These are phyloP conservation scores for Zygosaccharomyces rouxii DNA, from an alignment of 805 yeast species.

Conservation along the genomic window DNA sequence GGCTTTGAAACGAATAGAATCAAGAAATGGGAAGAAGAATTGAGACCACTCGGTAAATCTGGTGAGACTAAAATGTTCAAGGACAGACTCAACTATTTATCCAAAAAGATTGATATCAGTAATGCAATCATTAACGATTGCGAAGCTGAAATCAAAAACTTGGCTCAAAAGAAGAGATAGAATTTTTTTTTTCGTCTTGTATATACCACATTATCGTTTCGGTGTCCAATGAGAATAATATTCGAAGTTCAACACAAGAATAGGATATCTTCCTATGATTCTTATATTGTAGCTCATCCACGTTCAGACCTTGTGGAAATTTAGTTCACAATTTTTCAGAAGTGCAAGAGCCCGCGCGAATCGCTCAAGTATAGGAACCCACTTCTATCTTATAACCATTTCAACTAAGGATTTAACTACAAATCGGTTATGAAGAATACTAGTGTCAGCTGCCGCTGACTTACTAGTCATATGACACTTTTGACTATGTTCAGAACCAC, in stretches of 20 bases:
- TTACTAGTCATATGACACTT: neutral
- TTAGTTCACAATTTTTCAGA: neutral
- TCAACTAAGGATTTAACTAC: neutral
- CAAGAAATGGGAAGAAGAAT: conserved; percentile 63
- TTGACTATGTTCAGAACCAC: neutral
- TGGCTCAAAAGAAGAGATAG: conserved; percentile 22
- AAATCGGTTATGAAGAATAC: neutral
- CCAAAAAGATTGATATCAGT: conserved; percentile 59
- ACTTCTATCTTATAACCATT: neutral
- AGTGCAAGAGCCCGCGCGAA: neutral
- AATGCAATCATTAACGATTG: conserved; percentile 47
- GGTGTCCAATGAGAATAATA: neutral
- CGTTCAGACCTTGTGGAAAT: neutral
- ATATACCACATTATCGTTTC: neutral
- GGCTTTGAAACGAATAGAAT: conserved; percentile 60
- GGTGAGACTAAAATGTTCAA: conserved; percentile 51
- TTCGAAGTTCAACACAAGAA: neutral
- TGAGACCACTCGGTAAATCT: conserved; percentile 51
- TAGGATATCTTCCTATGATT: neutral
- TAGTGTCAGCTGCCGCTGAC: neutral
- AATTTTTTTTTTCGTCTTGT: neutral
- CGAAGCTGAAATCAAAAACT: conserved; percentile 42
- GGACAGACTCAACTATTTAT: conserved; percentile 60
- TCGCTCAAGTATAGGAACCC: neutral
- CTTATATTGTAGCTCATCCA: neutral